Percentiles rank a stretch among this genome's conserved stretches.
Conservation (phyloP, 768 basidiomycete genomes). For the Baorangia bicolor region DNA sequence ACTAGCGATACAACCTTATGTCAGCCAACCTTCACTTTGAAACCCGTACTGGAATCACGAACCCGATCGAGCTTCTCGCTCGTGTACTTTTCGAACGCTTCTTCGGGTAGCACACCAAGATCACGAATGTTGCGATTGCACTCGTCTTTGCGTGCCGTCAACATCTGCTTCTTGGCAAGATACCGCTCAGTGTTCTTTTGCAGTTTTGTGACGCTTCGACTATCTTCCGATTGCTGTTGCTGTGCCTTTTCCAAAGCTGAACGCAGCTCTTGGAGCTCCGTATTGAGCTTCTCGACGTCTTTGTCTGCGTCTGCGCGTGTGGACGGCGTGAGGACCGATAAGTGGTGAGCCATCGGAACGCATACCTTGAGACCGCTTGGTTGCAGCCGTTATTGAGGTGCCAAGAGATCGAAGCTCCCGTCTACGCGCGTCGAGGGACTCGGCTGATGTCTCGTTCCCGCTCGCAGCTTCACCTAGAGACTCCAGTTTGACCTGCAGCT, state of each 20-base stretch:
- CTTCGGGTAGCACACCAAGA: slow-evolving; percentile 93
- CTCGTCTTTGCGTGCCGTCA: slow-evolving; percentile 83
- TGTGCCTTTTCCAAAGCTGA: slow-evolving; percentile 71
- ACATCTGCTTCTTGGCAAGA: slow-evolving; percentile 87
- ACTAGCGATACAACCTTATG: slow-evolving; percentile 41
- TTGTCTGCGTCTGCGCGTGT: slow-evolving; percentile 60
- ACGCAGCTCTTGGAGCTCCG: slow-evolving; percentile 66
- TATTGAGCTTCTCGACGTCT: slow-evolving; percentile 60
- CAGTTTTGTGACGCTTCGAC: slow-evolving; percentile 80
- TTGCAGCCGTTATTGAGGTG: slow-evolving; percentile 60
- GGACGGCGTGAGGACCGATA: neutral
- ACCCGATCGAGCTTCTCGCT: slow-evolving; percentile 87
- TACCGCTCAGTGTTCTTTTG: slow-evolving; percentile 97
- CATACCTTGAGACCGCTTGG: slow-evolving; percentile 61
- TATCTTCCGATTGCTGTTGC: slow-evolving; percentile 82
- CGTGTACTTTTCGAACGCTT: slow-evolving; percentile 95
- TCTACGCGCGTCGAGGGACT: slow-evolving; percentile 65
- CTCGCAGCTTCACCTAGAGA: slow-evolving; percentile 60
- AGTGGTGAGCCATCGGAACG: neutral
- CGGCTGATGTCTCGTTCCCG: slow-evolving; percentile 55
- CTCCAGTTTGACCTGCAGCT: slow-evolving; percentile 75
- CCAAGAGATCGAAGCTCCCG: slow-evolving; percentile 71
- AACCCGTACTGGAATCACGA: slow-evolving; percentile 23
- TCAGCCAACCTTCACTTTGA: neutral
- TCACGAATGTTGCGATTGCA: slow-evolving; percentile 95